Percentiles rank a stretch among this genome's conserved stretches.
Conservation (phyloP, 2,329 filamentous ascomycete genomes). For the Rutstroemia sp. region DNA sequence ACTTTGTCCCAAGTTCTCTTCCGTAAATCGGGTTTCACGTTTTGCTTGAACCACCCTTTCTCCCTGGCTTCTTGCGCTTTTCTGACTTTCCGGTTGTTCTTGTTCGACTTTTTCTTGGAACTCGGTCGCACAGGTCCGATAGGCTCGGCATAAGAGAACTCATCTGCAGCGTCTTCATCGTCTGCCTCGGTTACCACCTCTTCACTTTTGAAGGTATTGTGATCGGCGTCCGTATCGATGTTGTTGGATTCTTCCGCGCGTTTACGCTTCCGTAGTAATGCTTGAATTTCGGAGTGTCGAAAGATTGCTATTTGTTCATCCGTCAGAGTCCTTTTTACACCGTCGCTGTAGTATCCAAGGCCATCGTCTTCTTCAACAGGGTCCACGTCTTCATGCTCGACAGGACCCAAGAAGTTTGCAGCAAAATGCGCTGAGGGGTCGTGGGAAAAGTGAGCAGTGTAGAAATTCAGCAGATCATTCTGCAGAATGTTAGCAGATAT, state of each 20-base stretch:
- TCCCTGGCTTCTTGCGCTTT: slow-evolving; percentile 19
- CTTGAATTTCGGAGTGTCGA: slow-evolving; percentile 77
- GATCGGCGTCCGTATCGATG: not conserved
- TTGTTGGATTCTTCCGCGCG: slow-evolving; percentile 20
- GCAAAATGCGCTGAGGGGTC: slow-evolving; percentile 48
- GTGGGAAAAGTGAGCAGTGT: slow-evolving; percentile 24
- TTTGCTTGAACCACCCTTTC: slow-evolving; percentile 31
- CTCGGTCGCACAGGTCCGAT: slow-evolving; percentile 9
- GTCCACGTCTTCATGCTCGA: slow-evolving; percentile 40
- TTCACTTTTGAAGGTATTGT: not conserved
- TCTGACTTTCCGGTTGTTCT: slow-evolving; percentile 17
- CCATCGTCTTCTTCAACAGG: slow-evolving; percentile 54
- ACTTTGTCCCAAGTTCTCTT: slow-evolving; percentile 63
- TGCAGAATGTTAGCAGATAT: slow-evolving; percentile 3
- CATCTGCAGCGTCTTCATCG: slow-evolving; percentile 7
- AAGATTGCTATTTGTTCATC: slow-evolving; percentile 90
- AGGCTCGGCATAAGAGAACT: slow-evolving; percentile 5
- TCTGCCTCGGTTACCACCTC: slow-evolving; percentile 8
- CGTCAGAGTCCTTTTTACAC: slow-evolving; percentile 80
- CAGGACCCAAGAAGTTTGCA: slow-evolving; percentile 36
- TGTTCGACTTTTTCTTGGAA: slow-evolving; percentile 5
- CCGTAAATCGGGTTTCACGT: slow-evolving; percentile 50
- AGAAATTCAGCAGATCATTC: slow-evolving; percentile 25
- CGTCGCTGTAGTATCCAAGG: slow-evolving; percentile 80
- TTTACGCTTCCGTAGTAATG: slow-evolving; percentile 50